A percentile compares a stretch with the other conserved stretches of the same genome.
Evolutionary conservation across 2,329 filamentous ascomycete species (phyloP).

Genomic region (Bimuria novae-zelandiae): DNA sequence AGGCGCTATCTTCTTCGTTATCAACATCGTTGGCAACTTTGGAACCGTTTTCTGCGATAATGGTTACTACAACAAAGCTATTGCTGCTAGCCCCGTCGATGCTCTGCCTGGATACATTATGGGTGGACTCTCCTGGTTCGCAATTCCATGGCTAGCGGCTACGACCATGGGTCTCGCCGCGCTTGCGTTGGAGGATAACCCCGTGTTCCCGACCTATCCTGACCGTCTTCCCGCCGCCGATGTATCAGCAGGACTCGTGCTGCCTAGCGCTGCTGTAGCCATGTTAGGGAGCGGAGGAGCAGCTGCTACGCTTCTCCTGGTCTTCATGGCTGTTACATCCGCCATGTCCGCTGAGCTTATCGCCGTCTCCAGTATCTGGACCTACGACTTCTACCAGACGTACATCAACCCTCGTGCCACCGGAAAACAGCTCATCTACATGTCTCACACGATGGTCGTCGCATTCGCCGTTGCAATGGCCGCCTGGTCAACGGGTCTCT

Average conservation of each 20-base stretch:
- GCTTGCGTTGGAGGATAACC: conserved; percentile 76
- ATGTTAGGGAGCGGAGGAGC: conserved; percentile 82
- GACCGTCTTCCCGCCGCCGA: conserved; percentile 73
- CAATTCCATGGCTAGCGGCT: conserved; percentile 86
- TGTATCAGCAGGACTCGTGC: conserved; percentile 79
- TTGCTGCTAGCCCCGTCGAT: conserved; percentile 82
- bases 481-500: conserved; percentile 73
- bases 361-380: conserved; percentile 84
- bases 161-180: conserved; percentile 87
- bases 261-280: conserved; percentile 84
- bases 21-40: conserved; percentile 86
- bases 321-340: conserved; percentile 90
- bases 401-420: conserved; percentile 80
- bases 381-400: conserved; percentile 86
- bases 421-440: conserved; percentile 77
- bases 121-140: conserved; percentile 87
- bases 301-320: conserved; percentile 74
- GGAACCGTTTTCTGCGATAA: conserved; percentile 85
- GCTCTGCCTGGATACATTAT: conserved; percentile 88
- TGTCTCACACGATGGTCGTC: conserved; percentile 75
- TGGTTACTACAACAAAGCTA: conserved; percentile 90
- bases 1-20: conserved; percentile 87
- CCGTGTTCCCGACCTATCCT: conserved; percentile 72
- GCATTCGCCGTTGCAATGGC: conserved; percentile 79
- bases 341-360: conserved; percentile 84